These are phyloP conservation scores for Candida frijolesensis DNA, from an alignment of 1,139 yeast genomes.

Conservation along the genomic window DNA sequence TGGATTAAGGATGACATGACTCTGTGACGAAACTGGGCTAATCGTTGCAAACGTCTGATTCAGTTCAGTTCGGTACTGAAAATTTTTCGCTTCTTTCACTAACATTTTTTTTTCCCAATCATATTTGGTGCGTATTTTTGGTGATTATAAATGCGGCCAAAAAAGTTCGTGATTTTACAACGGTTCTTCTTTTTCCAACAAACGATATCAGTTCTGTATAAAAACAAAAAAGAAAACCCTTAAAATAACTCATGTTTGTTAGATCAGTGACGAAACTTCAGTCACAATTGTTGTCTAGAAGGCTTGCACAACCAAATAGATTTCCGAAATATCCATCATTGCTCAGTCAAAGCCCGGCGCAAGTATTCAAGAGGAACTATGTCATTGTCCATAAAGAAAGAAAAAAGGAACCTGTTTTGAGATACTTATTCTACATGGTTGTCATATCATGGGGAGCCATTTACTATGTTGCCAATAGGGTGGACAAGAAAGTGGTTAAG, in stretches of 20 bases:
- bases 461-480: constrained; percentile 50
- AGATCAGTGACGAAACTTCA: constrained; percentile 1
- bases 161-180: not conserved
- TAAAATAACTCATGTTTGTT: not conserved
- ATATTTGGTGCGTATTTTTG: not conserved
- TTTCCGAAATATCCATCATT: constrained; percentile 2
- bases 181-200: not conserved
- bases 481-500: constrained; percentile 56
- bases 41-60: too few species aligned
- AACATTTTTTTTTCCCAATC: not conserved
- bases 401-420: constrained; percentile 39
- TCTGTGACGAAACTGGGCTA: not conserved
- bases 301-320: not conserved
- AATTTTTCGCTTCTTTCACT: not conserved
- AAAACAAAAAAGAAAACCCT: too few species aligned
- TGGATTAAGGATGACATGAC: constrained; percentile 76
- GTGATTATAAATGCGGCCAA: not conserved
- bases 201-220: too few species aligned
- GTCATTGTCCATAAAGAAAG: constrained; percentile 13
- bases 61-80: not conserved
- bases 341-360: constrained; percentile 1
- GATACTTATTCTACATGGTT: constrained; percentile 52
- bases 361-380: constrained; percentile 11
- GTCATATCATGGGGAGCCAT: constrained; percentile 56
- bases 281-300: constrained; percentile 1